Conservation (phyloP, 345 rosid genomes). For the Aurinia saxatilis region DNA sequence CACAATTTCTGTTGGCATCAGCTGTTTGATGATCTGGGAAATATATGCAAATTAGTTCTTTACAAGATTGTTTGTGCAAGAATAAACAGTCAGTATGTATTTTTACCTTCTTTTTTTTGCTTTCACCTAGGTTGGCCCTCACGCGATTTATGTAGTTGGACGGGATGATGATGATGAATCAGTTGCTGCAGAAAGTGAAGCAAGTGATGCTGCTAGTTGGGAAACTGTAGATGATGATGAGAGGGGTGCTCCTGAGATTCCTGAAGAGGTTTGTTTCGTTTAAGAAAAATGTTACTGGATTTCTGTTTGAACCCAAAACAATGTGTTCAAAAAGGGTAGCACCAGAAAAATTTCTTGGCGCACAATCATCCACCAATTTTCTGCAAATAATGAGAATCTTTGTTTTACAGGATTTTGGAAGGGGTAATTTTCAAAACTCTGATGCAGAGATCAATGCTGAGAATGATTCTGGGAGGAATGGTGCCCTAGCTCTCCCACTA, state of each 20-base stretch:
- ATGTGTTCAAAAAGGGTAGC: background rate
- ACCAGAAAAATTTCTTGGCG: background rate
- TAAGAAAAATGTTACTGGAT: background rate
- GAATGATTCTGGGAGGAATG: conserved; percentile 50
- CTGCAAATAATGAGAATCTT: conserved; percentile 6
- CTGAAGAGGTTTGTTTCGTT: conserved; percentile 59
- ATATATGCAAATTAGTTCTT: background rate
- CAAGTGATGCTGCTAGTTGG: conserved; percentile 97
- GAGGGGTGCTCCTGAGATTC: conserved; percentile 48
- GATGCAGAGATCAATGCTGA: conserved; percentile 38
- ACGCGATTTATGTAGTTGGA: conserved; percentile 91
- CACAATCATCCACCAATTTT: background rate
- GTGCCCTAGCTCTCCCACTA: conserved; percentile 74
- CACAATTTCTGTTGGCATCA: background rate
- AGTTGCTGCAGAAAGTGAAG: conserved; percentile 72
- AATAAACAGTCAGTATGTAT: background rate
- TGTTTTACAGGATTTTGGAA: conserved; percentile 46
- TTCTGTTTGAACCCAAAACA: conserved; percentile 5
- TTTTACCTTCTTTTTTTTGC: conserved; percentile 14
- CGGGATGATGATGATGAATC: conserved; percentile 93
- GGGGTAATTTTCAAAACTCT: conserved; percentile 33
- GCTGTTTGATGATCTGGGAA: background rate
- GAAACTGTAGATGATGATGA: conserved; percentile 82
- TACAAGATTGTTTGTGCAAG: background rate
- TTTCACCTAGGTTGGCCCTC: conserved; percentile 86